Evolutionary conservation across 768 basidiomycete genomes (phyloP).

Genomic region (Rossbeevera mucosa): DNA sequence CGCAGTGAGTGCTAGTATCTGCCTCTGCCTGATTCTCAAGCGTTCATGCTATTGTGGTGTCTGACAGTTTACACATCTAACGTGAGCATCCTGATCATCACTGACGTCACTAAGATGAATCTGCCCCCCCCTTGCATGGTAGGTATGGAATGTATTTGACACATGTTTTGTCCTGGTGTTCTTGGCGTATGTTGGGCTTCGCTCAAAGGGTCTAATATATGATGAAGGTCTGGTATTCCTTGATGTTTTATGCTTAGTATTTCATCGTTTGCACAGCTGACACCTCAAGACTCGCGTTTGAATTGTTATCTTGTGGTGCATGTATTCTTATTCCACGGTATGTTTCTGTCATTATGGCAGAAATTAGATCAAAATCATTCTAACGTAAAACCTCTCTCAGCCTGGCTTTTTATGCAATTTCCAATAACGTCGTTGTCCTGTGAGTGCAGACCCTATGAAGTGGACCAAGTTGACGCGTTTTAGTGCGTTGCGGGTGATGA

Average conservation of each 20-base stretch:
- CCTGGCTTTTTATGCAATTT: constrained; percentile 75
- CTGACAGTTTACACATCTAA: constrained; percentile 75
- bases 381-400: constrained; percentile 28
- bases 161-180: constrained; percentile 69
- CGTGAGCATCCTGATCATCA: constrained; percentile 35
- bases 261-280: constrained; percentile 29
- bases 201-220: constrained; percentile 56
- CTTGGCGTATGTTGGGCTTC: constrained; percentile 58
- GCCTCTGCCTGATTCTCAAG: neutral
- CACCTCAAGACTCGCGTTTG: constrained; percentile 64
- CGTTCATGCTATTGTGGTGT: constrained; percentile 1
- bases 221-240: constrained; percentile 42
- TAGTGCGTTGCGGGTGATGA: constrained; percentile 80
- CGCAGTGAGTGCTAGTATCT: constrained; percentile 52
- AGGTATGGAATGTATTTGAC: constrained; percentile 94
- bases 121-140: constrained; percentile 3
- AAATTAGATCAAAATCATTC: neutral
- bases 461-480: constrained; percentile 5
- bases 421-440: constrained; percentile 77
- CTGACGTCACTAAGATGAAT: neutral
- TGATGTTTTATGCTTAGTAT: neutral
- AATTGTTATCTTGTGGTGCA: constrained; percentile 78
- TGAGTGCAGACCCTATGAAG: constrained; percentile 32
- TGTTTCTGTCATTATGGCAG: constrained; percentile 4
- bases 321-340: constrained; percentile 84